phyloP scores from a whole-genome alignment of 768 basidiomycete genomes.

The Hysterangium stoloniferum region DNA sequence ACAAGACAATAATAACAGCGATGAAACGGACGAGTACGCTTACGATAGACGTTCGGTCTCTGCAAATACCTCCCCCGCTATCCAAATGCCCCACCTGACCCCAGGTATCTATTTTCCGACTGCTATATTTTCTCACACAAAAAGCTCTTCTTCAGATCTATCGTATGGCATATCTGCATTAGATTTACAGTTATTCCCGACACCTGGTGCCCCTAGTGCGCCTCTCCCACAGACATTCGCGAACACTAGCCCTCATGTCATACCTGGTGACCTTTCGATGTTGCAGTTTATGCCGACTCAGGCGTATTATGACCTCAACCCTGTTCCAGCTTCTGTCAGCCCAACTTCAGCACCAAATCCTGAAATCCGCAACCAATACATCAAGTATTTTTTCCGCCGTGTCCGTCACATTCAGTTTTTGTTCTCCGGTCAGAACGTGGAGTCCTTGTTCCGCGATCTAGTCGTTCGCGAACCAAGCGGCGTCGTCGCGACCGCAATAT shows the following conservation, averaged over 20 bases:
- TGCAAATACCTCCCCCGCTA: slow-evolving; percentile 7
- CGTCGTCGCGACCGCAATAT: slow-evolving; percentile 63
- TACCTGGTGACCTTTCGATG: not conserved
- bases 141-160: not conserved
- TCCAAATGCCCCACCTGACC: slow-evolving; percentile 11
- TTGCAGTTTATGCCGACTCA: not conserved
- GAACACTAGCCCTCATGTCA: slow-evolving; percentile 2
- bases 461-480: slow-evolving; percentile 62
- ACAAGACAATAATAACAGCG: slow-evolving; percentile 4
- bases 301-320: not conserved
- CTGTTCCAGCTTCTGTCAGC: not conserved
- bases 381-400: slow-evolving; percentile 69
- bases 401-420: slow-evolving; percentile 60
- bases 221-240: not conserved
- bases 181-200: slow-evolving; percentile 5
- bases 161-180: slow-evolving; percentile 1
- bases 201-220: not conserved
- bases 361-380: slow-evolving; percentile 41
- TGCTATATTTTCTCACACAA: not conserved
- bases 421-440: slow-evolving; percentile 38
- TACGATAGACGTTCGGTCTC: not conserved
- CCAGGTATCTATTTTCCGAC: slow-evolving; percentile 1
- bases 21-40: slow-evolving; percentile 7
- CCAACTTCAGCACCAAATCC: not conserved
- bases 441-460: slow-evolving; percentile 28